Base-by-base conservation (phyloP, 805 yeast genomes). In the Yarrowia yakushimensis region DNA sequence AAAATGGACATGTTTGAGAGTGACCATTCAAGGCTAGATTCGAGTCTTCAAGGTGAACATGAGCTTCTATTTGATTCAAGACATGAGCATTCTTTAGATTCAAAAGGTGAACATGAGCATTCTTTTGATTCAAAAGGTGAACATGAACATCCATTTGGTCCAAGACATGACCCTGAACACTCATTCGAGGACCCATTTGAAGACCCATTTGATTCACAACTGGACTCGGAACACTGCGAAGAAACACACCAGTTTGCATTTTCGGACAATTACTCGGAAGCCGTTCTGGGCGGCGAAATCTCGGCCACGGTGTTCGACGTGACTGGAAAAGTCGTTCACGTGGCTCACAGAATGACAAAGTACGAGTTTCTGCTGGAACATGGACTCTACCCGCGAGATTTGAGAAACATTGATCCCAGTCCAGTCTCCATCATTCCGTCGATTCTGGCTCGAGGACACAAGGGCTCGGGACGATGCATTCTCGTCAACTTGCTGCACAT, bases 371-470 rank as follows among this genome's bases (percentile, higher is more conserved):
- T 79, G 65, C 83, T 75, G 62, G 85, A 87, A 48, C 87, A 90
- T 72, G 82, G 85, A 23, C 72, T 92, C 27, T 90, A 86, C 66
- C 96, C 97, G 1, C 78, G 97, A 74, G 97, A 92, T 72, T 76
- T 92, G 66, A 75, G 97, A 30, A 91, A 89, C 70, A 86, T 92
- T 60, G 97, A 86, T 69, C 78, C 85, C 4, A 79, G 88, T 1
- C 77, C 83, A 37, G 81, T 83, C 39, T 86, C 83, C 68, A 84
- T 85, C 28, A 86, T 84, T 0, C 91, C 91, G 0, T 81, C 83
- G 37, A 83, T 86, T 59, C 82, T 85, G 69, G 84, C 84, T 4
- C 73, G 89, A 62, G 62, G 54, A n/a, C 48, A 37, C 9, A 55
- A 39, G 9, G 61, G 48, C 27, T 75, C 80, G 4, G 59, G 59